phyloP scores from a whole-genome alignment of 768 basidiomycete species.

The Phallus indusiatus region DNA sequence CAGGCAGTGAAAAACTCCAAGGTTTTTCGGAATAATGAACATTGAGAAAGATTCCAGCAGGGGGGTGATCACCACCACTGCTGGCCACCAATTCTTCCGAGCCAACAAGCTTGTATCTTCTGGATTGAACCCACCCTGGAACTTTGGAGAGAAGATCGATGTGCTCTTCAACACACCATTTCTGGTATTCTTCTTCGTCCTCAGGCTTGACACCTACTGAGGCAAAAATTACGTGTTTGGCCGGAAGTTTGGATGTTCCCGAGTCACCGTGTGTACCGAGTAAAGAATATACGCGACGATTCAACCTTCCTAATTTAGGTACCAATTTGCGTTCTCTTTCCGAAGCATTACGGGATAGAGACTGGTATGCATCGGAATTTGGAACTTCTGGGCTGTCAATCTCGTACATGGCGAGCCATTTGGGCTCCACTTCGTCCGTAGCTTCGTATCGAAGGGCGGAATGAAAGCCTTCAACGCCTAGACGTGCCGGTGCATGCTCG shows the following conservation, averaged over 20 bases:
- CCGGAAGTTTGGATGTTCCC: constrained; percentile 4
- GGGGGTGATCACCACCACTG: constrained; percentile 6
- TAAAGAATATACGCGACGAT: constrained; percentile 24
- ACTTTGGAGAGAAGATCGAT: constrained; percentile 29
- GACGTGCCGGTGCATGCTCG: constrained; percentile 43
- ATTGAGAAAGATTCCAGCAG: constrained; percentile 32
- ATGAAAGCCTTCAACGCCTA: constrained; percentile 26
- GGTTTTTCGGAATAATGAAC: constrained; percentile 33
- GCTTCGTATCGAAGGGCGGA: constrained; percentile 27
- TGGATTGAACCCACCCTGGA: constrained; percentile 36
- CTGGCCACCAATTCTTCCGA: constrained; percentile 15
- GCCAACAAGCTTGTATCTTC: constrained; percentile 27
- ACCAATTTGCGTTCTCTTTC: constrained; percentile 28
- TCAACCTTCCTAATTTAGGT: constrained; percentile 22
- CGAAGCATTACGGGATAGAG: constrained; percentile 28
- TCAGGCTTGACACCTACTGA: constrained; percentile 19
- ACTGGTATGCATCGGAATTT: constrained; percentile 23
- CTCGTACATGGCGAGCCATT: constrained; percentile 30
- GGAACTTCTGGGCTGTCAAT: constrained; percentile 23
- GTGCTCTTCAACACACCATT: constrained; percentile 22
- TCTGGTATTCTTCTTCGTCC: constrained; percentile 15
- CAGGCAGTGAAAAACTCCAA: constrained; percentile 24
- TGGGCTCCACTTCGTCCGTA: constrained; percentile 23
- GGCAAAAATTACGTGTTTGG: constrained; percentile 19
- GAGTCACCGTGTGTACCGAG: constrained; percentile 9